A percentile compares a stretch with the other conserved stretches of the same genome.
Evolutionary conservation across 1,284 basidiomycete genomes (phyloP).

Genomic region (Ustilago tritici): DNA sequence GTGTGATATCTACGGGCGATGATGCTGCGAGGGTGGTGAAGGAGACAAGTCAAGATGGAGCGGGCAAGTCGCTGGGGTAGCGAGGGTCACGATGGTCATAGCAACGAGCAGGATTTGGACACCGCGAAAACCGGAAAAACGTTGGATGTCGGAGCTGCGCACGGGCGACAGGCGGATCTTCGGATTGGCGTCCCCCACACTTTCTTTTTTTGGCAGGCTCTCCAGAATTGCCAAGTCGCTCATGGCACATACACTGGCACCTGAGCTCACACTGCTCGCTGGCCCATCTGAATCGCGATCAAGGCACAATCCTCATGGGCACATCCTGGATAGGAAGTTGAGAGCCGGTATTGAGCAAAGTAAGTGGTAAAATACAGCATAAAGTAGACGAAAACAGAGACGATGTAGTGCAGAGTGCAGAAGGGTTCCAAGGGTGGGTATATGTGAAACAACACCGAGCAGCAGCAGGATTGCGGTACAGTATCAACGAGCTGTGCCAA

Average conservation of each 20-base stretch:
- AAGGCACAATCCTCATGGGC: too few species aligned
- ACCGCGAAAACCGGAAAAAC: slow-evolving; percentile 18
- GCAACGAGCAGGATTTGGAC: not conserved
- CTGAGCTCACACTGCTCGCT: too few species aligned
- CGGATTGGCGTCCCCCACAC: slow-evolving; percentile 15
- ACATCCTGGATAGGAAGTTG: too few species aligned
- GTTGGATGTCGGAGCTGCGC: slow-evolving; percentile 31
- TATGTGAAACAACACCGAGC: slow-evolving; percentile 2
- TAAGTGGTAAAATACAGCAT: slow-evolving; percentile 25
- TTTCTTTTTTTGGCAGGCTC: not conserved
- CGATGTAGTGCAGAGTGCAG: not conserved
- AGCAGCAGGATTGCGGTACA: not conserved
- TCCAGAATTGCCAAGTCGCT: not conserved
- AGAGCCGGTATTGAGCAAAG: not conserved
- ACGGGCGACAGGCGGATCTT: slow-evolving; percentile 6
- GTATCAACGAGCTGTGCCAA: not conserved
- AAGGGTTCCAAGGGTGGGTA: slow-evolving; percentile 12
- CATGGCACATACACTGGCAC: too few species aligned
- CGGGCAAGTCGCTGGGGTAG: not conserved
- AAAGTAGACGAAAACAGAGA: slow-evolving; percentile 4
- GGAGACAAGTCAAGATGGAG: not conserved
- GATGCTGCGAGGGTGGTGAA: not conserved
- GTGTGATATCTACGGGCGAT: not conserved
- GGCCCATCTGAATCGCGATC: too few species aligned
- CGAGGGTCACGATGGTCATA: not conserved